phyloP scores from a whole-genome alignment of 108 stramenopile genomes.

The Conticribra guillardii region DNA sequence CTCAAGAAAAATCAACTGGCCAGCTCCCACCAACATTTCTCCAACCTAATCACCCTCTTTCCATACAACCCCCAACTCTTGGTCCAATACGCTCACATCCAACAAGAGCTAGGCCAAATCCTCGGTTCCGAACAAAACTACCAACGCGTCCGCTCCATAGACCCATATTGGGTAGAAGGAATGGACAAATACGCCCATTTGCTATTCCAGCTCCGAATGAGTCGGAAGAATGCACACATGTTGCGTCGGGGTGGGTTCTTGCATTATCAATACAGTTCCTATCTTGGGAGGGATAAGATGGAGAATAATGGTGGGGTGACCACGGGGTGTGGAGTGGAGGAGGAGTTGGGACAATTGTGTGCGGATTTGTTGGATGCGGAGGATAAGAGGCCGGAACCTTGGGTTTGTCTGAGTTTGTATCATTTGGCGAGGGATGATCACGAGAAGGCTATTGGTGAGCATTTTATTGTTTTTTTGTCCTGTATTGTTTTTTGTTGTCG shows the following conservation, averaged over 20 bases:
- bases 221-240: constrained; percentile 55
- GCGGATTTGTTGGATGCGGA: constrained; percentile 69
- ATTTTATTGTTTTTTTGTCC: too few relatives aligned
- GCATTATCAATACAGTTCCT: constrained; percentile 50
- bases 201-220: constrained; percentile 61
- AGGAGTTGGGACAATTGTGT: constrained; percentile 66
- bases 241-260: constrained; percentile 56
- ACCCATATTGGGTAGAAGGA: constrained; percentile 39
- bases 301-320: constrained; percentile 37
- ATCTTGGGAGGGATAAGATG: constrained; percentile 18
- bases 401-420: constrained; percentile 75
- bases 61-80: constrained; percentile 77
- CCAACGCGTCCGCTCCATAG: constrained; percentile 38
- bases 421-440: constrained; percentile 75
- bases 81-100: constrained; percentile 65
- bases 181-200: constrained; percentile 86
- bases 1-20: constrained; percentile 39
- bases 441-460: constrained; percentile 57
- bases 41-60: constrained; percentile 34
- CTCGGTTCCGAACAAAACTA: constrained; percentile 39
- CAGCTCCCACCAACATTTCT: constrained; percentile 29
- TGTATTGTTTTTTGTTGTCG: too few relatives aligned
- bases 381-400: constrained; percentile 80
- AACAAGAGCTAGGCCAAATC: constrained; percentile 48
- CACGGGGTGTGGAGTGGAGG: constrained; percentile 46